Conservation (phyloP, 352 stramenopile genomes). For the Thraustochytrium striatum region DNA sequence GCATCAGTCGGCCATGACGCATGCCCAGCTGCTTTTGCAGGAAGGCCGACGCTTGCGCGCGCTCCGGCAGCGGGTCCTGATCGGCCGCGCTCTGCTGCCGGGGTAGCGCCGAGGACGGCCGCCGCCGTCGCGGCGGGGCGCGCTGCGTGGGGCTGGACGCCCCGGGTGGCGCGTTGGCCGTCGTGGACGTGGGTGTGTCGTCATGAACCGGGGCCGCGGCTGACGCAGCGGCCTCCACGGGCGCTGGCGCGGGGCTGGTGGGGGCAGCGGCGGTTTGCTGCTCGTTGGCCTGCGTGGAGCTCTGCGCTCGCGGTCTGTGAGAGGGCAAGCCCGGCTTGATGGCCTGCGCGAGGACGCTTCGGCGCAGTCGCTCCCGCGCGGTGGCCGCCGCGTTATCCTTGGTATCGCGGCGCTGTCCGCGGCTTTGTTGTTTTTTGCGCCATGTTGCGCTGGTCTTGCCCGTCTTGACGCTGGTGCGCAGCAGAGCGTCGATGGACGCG, state of each 20-base stretch:
- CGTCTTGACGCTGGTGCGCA: background rate
- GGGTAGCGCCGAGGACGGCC: background rate
- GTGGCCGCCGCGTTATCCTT: background rate
- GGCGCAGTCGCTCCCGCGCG: background rate
- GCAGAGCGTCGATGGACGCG: background rate
- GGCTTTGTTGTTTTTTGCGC: no score
- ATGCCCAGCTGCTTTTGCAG: background rate
- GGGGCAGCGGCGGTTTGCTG: background rate
- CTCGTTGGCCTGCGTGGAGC: background rate
- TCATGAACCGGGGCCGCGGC: background rate
- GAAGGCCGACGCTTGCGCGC: background rate
- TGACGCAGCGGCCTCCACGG: background rate
- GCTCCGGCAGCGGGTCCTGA: background rate
- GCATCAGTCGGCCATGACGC: background rate
- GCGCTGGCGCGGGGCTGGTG: background rate
- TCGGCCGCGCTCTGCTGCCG: background rate
- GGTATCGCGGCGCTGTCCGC: no score
- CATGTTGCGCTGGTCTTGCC: background rate
- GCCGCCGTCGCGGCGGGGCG: background rate
- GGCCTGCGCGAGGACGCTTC: background rate
- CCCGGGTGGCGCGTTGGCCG: background rate
- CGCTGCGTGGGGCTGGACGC: background rate
- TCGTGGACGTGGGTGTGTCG: background rate
- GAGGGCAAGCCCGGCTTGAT: background rate
- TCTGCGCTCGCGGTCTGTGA: no score